A percentile compares a stretch with the other conserved stretches of the same genome.
Conservation (phyloP, 805 yeast species). For the Tetrapisispora iriomotensis region DNA sequence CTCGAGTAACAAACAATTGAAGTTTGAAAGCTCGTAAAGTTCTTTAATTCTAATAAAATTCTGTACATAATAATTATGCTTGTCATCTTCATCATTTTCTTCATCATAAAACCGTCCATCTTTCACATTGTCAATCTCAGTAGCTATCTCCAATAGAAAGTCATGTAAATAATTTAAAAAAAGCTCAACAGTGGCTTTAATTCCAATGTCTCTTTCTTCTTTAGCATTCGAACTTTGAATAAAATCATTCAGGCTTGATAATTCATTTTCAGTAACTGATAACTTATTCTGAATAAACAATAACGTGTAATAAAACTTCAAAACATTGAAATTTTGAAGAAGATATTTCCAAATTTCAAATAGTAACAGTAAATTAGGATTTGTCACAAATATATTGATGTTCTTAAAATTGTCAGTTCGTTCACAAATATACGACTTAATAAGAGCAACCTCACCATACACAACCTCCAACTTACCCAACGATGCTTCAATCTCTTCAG, state of each 20-base stretch:
- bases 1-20: conserved; percentile 27
- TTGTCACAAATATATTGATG: not conserved
- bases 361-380: not conserved
- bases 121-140: not conserved
- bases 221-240: not conserved
- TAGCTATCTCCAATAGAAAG: not conserved
- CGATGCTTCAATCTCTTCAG: not conserved
- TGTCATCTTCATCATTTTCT: not conserved
- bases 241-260: not conserved
- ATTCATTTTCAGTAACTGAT: not conserved
- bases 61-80: not conserved
- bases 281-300: not conserved
- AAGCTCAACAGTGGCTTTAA: not conserved
- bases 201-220: not conserved
- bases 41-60: conserved; percentile 38
- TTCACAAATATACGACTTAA: not conserved
- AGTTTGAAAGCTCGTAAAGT: conserved; percentile 51
- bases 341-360: conserved; percentile 3
- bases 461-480: not conserved
- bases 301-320: not conserved
- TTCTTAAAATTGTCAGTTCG: not conserved
- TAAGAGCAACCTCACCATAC: not conserved
- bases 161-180: conserved; percentile 1
- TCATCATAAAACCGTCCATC: not conserved
- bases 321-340: not conserved